phyloP scores from a whole-genome alignment of 345 rosid species.

The Populus alba region DNA sequence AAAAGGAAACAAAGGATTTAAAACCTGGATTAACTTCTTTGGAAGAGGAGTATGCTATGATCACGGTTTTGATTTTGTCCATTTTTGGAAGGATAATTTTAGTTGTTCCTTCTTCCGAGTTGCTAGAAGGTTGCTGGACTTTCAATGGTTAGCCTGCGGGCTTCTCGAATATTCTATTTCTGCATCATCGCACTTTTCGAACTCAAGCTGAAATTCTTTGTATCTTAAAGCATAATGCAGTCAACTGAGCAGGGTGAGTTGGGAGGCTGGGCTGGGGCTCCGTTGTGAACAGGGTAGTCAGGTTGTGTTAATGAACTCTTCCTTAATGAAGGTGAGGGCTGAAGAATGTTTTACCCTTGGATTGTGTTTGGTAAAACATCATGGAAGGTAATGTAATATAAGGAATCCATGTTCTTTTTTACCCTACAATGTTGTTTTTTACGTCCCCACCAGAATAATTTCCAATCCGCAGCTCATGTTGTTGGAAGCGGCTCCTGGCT shows the following conservation, averaged over 20 bases:
- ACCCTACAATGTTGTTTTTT: not conserved
- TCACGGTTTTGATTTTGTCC: not conserved
- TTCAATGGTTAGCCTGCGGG: not conserved
- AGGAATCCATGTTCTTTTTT: not conserved
- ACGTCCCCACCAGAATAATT: not conserved
- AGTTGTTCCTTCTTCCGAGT: not conserved
- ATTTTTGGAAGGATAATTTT: not conserved
- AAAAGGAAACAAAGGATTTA: not conserved
- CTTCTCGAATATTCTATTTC: not conserved
- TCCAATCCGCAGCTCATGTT: not conserved
- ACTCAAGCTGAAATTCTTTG: not conserved
- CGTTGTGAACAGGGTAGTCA: not conserved
- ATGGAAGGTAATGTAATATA: not conserved
- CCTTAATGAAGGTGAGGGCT: not conserved
- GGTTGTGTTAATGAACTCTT: not conserved
- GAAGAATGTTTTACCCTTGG: not conserved
- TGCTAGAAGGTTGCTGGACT: not conserved
- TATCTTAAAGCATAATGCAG: not conserved
- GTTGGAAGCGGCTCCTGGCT: not conserved
- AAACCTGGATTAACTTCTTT: not conserved
- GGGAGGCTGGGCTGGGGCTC: not conserved
- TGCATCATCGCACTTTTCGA: not conserved
- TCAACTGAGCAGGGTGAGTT: not conserved
- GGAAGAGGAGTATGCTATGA: not conserved
- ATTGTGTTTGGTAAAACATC: not conserved